Evolutionary conservation across 176 grass and related monocot genomes (phyloP), one percentile per base, ranked within the genome.

Genomic region (Hyparrhenia diplandra): DNA sequence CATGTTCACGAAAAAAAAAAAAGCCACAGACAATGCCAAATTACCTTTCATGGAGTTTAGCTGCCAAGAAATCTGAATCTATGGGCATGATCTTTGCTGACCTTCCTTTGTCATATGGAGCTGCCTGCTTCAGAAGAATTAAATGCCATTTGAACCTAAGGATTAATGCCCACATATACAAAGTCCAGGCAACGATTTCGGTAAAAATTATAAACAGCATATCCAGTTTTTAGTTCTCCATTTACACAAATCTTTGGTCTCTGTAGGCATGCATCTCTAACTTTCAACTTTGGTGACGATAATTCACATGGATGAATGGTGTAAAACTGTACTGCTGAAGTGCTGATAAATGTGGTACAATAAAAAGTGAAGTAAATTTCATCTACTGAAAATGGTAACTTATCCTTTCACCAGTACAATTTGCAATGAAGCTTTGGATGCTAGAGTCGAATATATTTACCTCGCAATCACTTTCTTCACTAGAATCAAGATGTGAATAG

Each of bases 11-110:
- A 16, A 58, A 25, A 11, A 55, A 62, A 46, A 57, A 63, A 63
- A 40, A 71, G 69, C 31, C 32, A 7, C 4, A 85, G 29, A 77
- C 42, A 12, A 66, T 79, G 61, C 67, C 0, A 13, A 80, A 76
- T 88, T 87, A 98, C 96, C 92, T 99, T 80, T 93, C 85, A 88
- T 82, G 74, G 59, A 86, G 47, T 47, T 93, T 91, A 49, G 86
- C 83, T 89, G 87, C 59, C 80, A 91, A 80, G 67, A 84, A 86
- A 71, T 89, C 88, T 88, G 71, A 31, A 81, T 90, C 82, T 18
- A 91, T 82, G 20, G 88, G 85, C 55, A 74, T 90, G 61, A 93
- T 63, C 76, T 89, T 92, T 83, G 86, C 88, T 83, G 87, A 81
- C 58, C 76, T 89, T n/a, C 55, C 80, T 88, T 91, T 85, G 52